Base-by-base conservation (phyloP, 2,329 filamentous ascomycete genomes). In the Neofusicoccum laricinum region DNA sequence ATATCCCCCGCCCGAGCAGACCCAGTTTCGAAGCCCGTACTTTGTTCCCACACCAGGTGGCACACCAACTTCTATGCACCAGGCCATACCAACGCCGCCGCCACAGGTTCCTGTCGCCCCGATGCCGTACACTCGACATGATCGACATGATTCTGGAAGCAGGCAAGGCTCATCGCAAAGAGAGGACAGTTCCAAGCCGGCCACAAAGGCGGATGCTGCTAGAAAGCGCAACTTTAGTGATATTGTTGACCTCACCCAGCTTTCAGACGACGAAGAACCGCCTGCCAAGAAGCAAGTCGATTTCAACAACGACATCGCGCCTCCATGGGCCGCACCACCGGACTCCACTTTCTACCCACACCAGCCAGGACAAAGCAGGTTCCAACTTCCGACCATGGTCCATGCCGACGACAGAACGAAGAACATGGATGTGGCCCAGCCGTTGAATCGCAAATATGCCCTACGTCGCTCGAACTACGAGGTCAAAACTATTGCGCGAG, bases 401-500 rank as follows among this genome's bases (percentile, higher is more conserved):
- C 72, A 17, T 4, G 32, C 40, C 1, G 63, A 64, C 12, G 63
- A 64, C 11, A 43, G 30, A 36, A 61, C 25, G 34, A 68, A 71
- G 21, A 63, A 70, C 50, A 45, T 58, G 30, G 66, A 55, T 6
- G 71, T 83, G 40, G 80, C 83, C 3, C 77, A 82, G 66, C 76
- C 77, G 0, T 70, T 88, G 15, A 78, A 81, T 67, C 76, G 75
- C 55, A 79, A 78, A 59, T 79, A 80, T 41, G 81, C 81, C 8
- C 73, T 79, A 4, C 76, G 79, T 30, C 83, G 83, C 66, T 79
- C 79, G 5, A 79, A 75, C 15, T 90, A 90, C 70, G 81, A 89
- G 69, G 80, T 84, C 1, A 80, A 81, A 49, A 89, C 86, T 0
- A 87, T 90, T 66, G 87, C 87, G 4, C 78, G 86, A 58, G 86